Conservation (phyloP, 2,329 filamentous ascomycete species). For the Talaromyces pinophilus region DNA sequence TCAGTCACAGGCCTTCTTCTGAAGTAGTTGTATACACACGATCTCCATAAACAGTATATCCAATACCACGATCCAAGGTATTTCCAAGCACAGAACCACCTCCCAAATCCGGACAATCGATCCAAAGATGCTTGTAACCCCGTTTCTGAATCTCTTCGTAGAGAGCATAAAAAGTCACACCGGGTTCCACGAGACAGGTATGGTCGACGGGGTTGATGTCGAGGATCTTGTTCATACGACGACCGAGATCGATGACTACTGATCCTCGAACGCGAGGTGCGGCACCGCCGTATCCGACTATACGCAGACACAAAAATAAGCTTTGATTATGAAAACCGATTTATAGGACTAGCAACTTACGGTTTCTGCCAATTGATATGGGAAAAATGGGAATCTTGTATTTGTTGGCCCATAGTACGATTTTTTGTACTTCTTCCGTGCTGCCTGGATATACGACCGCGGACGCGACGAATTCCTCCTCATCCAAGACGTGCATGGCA, state of each 20-base stretch:
- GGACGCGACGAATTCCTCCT: constrained; percentile 22
- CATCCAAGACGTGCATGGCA: constrained; percentile 21
- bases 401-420: constrained; percentile 29
- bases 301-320: neutral
- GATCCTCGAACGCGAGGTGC: constrained; percentile 49
- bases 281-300: constrained; percentile 42
- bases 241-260: constrained; percentile 44
- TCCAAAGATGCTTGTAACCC: constrained; percentile 44
- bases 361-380: constrained; percentile 44
- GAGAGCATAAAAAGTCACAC: constrained; percentile 45
- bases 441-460: constrained; percentile 22
- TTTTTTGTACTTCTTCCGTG: constrained; percentile 25
- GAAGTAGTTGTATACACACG: constrained; percentile 24
- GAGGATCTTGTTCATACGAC: constrained; percentile 45
- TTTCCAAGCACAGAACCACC: constrained; percentile 40
- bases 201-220: constrained; percentile 40
- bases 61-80: constrained; percentile 38
- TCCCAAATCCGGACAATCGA: constrained; percentile 42
- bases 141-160: constrained; percentile 40
- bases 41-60: constrained; percentile 43
- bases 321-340: neutral
- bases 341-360: neutral
- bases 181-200: constrained; percentile 48
- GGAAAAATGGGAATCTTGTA: constrained; percentile 41
- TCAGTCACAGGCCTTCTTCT: neutral